Base-by-base conservation (phyloP, 169 alveolate genomes). In the Plasmodium fragile region DNA sequence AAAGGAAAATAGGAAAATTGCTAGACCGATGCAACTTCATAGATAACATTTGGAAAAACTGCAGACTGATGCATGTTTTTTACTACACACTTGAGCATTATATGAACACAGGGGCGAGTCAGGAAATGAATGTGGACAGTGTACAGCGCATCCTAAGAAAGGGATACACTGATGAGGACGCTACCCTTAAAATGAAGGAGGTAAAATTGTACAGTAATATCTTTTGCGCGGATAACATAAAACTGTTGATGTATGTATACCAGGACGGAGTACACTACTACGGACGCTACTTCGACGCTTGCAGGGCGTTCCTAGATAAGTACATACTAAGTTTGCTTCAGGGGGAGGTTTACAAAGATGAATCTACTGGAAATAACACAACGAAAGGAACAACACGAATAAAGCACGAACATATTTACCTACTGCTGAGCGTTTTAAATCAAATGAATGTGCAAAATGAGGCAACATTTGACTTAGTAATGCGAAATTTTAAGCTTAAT, bases 1-100 rank as follows among this genome's bases (percentile, higher is more conserved):
- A 75, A 13, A 18, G 59, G n/a, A 73, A 69, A 8, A 59, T 52
- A 73, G 28, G 6, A n/a, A 85, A 75, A 34, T 22, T 85, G 49
- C 22, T 18, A 30, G 93, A 85, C 79, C 83, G 69, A 52, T 85
- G 93, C 11, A 85, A 85, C 65, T 55, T 85, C 30, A 75, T 85
- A n/a, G 93, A 85, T 55, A 85, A 85, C 8, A 73, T 85, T 52
- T 85, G 93, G 93, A 85, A 85, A 49, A 85, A 85, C 69, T 85
- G 93, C 28, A 73, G 84, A 73, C 52, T 85, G 8, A 28, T 85
- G 22, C 70, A 73, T 85, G 25, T 5, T 3, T 85, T 85, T 55
- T 85, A 85, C 59, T 30, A 30, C 22, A 28, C 77, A 34, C 70
- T 85, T 85, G 55, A 52, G 59, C 34, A 73, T 75, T 75, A 75